phyloP scores from a whole-genome alignment of 305 asterid genomes.

The Fraxinus ornus region DNA sequence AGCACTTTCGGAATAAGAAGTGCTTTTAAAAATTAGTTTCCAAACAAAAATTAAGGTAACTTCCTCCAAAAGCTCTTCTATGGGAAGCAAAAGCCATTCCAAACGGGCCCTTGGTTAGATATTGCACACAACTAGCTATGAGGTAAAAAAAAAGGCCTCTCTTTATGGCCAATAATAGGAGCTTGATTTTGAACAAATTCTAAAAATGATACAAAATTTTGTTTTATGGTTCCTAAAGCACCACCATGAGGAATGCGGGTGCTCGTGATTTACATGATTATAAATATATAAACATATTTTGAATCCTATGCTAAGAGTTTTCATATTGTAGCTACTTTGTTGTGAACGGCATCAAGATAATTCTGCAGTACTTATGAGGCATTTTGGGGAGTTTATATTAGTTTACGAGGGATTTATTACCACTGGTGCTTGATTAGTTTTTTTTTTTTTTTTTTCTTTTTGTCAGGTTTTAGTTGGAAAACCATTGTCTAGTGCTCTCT shows the following conservation, averaged over 20 bases:
- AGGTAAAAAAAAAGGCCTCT: neutral
- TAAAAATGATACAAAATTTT: neutral
- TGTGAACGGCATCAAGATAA: neutral
- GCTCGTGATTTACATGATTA: neutral
- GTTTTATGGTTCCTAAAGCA: neutral
- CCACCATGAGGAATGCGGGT: neutral
- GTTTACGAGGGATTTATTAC: neutral
- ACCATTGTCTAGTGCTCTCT: neutral
- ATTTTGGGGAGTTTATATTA: neutral
- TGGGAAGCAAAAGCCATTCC: too few relatives aligned
- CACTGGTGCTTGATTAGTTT: neutral
- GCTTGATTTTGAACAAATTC: neutral
- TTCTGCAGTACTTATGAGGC: neutral
- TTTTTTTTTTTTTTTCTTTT: too few relatives aligned
- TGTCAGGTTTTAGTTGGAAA: neutral
- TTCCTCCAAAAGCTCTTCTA: too few relatives aligned
- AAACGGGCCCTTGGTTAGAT: neutral
- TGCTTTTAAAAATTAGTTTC: too few relatives aligned
- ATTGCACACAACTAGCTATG: neutral
- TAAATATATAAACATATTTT: neutral
- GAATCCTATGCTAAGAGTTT: neutral
- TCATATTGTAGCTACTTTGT: neutral
- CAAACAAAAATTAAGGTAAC: too few relatives aligned
- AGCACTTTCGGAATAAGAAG: too few relatives aligned
- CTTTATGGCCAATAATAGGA: neutral